These are phyloP conservation scores for Aspergillus melleus DNA, from an alignment of 2,329 filamentous ascomycete genomes.

Conservation along the genomic window DNA sequence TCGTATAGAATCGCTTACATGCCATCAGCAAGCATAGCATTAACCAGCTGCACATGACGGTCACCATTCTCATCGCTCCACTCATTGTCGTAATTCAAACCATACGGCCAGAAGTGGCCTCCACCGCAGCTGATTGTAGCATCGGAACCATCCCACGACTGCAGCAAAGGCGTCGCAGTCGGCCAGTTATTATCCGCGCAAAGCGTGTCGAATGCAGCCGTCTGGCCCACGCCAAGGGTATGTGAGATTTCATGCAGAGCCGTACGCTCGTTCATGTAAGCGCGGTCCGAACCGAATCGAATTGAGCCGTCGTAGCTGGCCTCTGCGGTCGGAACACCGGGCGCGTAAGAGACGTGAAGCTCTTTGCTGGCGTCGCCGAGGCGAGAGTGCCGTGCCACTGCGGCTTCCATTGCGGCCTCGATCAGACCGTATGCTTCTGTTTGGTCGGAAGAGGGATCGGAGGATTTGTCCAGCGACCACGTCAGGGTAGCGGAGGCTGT, in stretches of 20 bases:
- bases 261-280: constrained; percentile 8
- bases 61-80: constrained; percentile 11
- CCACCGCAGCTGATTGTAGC: constrained; percentile 10
- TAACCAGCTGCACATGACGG: constrained; percentile 7
- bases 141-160: constrained; percentile 4
- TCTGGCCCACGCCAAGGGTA: constrained; percentile 12
- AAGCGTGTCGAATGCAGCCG: not conserved
- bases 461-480: not conserved
- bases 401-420: constrained; percentile 6
- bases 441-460: constrained; percentile 2
- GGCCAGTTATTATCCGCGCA: constrained; percentile 7
- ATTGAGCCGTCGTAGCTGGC: constrained; percentile 8
- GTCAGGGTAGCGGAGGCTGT: not conserved
- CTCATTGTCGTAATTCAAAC: constrained; percentile 8
- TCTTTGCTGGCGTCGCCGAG: constrained; percentile 6
- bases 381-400: constrained; percentile 7
- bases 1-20: not conserved
- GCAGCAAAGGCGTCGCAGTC: constrained; percentile 4
- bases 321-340: constrained; percentile 10
- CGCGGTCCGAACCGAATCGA: constrained; percentile 7
- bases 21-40: constrained; percentile 12
- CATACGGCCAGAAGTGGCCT: constrained; percentile 10
- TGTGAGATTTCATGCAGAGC: constrained; percentile 11
- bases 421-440: constrained; percentile 4
- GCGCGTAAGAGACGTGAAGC: constrained; percentile 5